These are phyloP conservation scores for Dryas octopetala DNA, from an alignment of 306 rosid species.

Conservation along the genomic window DNA sequence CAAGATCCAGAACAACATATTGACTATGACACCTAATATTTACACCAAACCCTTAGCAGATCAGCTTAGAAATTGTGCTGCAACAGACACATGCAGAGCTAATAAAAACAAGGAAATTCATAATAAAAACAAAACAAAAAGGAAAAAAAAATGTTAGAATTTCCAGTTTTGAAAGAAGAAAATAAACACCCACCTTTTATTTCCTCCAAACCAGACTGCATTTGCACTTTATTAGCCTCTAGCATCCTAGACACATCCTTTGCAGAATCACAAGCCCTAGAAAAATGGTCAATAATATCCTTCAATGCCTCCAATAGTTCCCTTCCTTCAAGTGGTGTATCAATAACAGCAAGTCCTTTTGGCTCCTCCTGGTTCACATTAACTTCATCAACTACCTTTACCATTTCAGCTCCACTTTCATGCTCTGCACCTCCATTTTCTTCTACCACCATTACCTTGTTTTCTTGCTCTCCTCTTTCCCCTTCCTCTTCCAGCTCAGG, in stretches of 20 bases:
- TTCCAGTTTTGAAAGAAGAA: background rate
- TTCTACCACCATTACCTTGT: constrained; percentile 43
- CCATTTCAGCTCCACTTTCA: constrained; percentile 45
- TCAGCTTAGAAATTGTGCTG: constrained; percentile 12
- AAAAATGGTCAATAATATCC: constrained; percentile 73
- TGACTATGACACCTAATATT: background rate
- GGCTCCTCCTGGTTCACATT: constrained; percentile 43
- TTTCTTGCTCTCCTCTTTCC: constrained; percentile 42
- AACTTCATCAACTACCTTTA: constrained; percentile 41
- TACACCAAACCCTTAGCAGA: constrained; percentile 17
- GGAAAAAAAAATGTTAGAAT: background rate
- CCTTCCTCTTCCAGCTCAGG: constrained; percentile 92
- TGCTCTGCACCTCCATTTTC: constrained; percentile 40
- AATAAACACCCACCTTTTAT: constrained; percentile 62
- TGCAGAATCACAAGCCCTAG: constrained; percentile 79
- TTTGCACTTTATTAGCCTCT: constrained; percentile 77
- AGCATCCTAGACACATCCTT: constrained; percentile 80
- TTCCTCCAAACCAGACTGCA: constrained; percentile 84
- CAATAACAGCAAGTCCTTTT: constrained; percentile 57
- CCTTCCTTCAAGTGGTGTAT: constrained; percentile 77
- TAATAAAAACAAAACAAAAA: background rate
- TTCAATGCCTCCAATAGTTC: constrained; percentile 88
- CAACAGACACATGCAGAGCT: constrained; percentile 20
- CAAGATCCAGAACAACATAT: background rate
- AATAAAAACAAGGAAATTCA: background rate